phyloP scores from a whole-genome alignment of 495 filamentous ascomycete species.

The Penicillium bovifimosum region DNA sequence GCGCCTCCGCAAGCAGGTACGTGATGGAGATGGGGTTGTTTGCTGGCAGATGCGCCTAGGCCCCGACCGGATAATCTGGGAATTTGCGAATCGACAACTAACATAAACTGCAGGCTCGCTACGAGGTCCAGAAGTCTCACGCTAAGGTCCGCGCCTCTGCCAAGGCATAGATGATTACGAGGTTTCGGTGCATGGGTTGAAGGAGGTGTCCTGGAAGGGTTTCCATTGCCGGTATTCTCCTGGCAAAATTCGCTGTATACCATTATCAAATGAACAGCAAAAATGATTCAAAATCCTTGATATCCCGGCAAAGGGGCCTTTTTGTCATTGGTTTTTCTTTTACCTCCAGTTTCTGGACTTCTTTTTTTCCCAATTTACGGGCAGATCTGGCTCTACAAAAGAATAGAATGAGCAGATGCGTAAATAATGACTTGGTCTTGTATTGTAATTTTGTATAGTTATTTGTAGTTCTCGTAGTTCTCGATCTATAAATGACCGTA shows the following conservation, averaged over 20 bases:
- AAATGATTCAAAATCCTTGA: constrained; percentile 48
- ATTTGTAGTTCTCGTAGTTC: too few species aligned
- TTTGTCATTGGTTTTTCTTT: constrained; percentile 21
- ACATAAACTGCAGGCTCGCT: constrained; percentile 57
- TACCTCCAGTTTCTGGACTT: constrained; percentile 20
- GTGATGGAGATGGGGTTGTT: constrained; percentile 18
- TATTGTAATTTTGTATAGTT: neutral
- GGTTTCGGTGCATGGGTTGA: constrained; percentile 47
- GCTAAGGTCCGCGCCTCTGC: constrained; percentile 63
- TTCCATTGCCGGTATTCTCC: constrained; percentile 43
- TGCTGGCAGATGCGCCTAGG: neutral
- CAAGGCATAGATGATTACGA: constrained; percentile 48
- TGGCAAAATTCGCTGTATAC: constrained; percentile 44
- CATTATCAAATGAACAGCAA: constrained; percentile 46
- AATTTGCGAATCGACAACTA: constrained; percentile 6
- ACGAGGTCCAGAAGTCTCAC: constrained; percentile 89
- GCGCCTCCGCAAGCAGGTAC: constrained; percentile 91
- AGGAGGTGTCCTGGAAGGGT: constrained; percentile 45
- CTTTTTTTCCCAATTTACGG: constrained; percentile 12
- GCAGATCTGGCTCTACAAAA: constrained; percentile 7
- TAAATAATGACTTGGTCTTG: constrained; percentile 6
- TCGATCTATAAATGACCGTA: neutral
- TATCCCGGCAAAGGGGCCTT: constrained; percentile 37
- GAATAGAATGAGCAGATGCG: constrained; percentile 12
- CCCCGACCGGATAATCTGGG: constrained; percentile 1